Conservation (phyloP, 1,284 basidiomycete species). For the Termitomyces sp. region DNA sequence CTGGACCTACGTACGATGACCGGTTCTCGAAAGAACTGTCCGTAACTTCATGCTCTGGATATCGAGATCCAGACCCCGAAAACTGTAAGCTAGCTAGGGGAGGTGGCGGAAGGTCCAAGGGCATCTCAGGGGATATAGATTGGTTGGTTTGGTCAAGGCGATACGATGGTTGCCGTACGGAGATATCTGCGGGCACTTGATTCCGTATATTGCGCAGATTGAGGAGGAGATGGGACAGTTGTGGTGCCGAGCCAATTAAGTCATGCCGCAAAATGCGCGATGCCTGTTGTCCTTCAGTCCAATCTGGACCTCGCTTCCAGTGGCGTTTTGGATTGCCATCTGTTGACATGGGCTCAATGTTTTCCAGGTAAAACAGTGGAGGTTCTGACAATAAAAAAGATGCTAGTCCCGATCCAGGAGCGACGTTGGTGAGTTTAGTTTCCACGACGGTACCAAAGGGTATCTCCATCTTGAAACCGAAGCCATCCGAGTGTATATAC, state of each 20-base stretch:
- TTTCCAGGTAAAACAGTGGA: conserved; percentile 65
- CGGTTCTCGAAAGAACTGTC: conserved; percentile 12
- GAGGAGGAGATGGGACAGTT: conserved; percentile 54
- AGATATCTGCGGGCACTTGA: conserved; percentile 17
- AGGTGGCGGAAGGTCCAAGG: conserved; percentile 38
- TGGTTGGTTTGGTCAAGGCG: conserved; percentile 18
- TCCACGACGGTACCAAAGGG: conserved; percentile 58
- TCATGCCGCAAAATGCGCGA: conserved; percentile 60
- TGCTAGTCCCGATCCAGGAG: conserved; percentile 53
- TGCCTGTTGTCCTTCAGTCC: conserved; percentile 74
- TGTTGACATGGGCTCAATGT: conserved; percentile 26
- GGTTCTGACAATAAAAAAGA: conserved; percentile 60
- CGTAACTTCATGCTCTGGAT: conserved; percentile 8
- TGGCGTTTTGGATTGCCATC: conserved; percentile 32
- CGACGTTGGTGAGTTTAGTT: conserved; percentile 50
- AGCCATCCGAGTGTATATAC: conserved; percentile 69
- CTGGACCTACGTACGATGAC: conserved; percentile 12
- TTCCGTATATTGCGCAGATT: conserved; percentile 45
- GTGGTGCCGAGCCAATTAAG: conserved; percentile 58
- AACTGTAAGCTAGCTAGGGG: conserved; percentile 26
- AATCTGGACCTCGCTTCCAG: conserved; percentile 69
- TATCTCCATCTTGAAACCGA: conserved; percentile 81
- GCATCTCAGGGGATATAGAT: conserved; percentile 20
- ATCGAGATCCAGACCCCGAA: conserved; percentile 15
- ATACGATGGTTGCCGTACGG: conserved; percentile 22